Conservation (phyloP, 495 filamentous ascomycete species). For the Trichoderma gamsii region DNA sequence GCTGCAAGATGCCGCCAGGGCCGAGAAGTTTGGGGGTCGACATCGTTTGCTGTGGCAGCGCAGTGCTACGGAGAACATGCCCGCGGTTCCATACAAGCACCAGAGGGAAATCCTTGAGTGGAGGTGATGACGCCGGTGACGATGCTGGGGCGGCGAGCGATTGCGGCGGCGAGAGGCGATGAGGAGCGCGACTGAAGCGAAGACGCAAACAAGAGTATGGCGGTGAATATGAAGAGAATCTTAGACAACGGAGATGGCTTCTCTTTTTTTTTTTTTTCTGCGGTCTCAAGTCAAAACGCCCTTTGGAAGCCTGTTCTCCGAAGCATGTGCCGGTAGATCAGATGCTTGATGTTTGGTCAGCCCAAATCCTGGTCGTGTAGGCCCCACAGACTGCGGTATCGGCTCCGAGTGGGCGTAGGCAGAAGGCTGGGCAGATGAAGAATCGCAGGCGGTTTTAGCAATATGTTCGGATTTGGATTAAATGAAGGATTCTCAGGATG, state of each 20-base stretch:
- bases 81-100: constrained; percentile 39
- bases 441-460: too few relatives aligned
- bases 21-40: constrained; percentile 20
- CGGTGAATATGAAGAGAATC: not conserved
- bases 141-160: not conserved
- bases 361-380: not conserved
- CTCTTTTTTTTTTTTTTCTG: not conserved
- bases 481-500: too few relatives aligned
- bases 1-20: not conserved
- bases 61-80: constrained; percentile 42
- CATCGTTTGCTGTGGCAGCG: constrained; percentile 38
- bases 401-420: constrained; percentile 1
- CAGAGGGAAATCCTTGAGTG: constrained; percentile 1
- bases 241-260: not conserved
- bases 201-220: not conserved
- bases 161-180: not conserved
- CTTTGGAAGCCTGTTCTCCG: not conserved
- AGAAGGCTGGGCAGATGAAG: too few relatives aligned
- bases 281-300: not conserved
- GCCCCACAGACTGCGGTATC: constrained; percentile 13
- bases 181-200: not conserved
- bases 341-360: not conserved
- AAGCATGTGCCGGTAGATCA: constrained; percentile 7
- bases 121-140: not conserved
- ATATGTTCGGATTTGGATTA: too few relatives aligned